phyloP scores from a whole-genome alignment of 2,329 filamentous ascomycete genomes.

The Erysiphe neolycopersici region DNA sequence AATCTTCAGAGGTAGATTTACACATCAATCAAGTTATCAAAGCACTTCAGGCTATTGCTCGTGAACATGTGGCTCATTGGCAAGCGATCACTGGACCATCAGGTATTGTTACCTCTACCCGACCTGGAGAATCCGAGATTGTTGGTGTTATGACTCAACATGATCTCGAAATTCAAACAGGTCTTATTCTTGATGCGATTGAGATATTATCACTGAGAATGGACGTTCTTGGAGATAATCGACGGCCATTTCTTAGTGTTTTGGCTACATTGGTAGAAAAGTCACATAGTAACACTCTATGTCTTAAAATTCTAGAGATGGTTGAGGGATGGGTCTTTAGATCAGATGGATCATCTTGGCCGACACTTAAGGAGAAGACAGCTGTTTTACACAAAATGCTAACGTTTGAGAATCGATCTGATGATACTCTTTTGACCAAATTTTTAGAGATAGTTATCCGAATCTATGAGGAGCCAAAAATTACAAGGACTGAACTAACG shows the following conservation, averaged over 20 bases:
- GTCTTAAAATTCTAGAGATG: conserved; percentile 78
- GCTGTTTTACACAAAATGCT: conserved; percentile 99
- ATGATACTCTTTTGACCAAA: conserved; percentile 65
- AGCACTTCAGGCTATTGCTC: conserved; percentile 63
- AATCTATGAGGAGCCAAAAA: conserved; percentile 94
- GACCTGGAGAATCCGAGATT: conserved; percentile 22
- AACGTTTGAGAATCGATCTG: conserved; percentile 64
- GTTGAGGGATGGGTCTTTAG: conserved; percentile 93
- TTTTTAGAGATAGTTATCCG: conserved; percentile 91
- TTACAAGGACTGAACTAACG: conserved; percentile 80
- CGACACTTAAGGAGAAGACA: conserved; percentile 94
- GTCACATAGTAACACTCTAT: conserved; percentile 63
- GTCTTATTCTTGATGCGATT: conserved; percentile 81
- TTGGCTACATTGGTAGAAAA: conserved; percentile 88
- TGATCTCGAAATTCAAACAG: conserved; percentile 70
- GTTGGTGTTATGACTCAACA: conserved; percentile 37
- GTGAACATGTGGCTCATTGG: conserved; percentile 71
- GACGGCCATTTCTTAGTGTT: conserved; percentile 82
- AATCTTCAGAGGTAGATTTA: conserved; percentile 65
- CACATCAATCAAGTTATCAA: conserved; percentile 82
- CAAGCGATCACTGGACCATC: conserved; percentile 26
- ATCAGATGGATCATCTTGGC: conserved; percentile 66
- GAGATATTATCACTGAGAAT: conserved; percentile 81
- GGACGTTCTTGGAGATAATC: conserved; percentile 71
- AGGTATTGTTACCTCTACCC: conserved; percentile 13